A percentile compares a stretch with the other conserved stretches of the same genome.
phyloP scores from a whole-genome alignment of 148 eudicot species.

The Fallopia convolvulus region DNA sequence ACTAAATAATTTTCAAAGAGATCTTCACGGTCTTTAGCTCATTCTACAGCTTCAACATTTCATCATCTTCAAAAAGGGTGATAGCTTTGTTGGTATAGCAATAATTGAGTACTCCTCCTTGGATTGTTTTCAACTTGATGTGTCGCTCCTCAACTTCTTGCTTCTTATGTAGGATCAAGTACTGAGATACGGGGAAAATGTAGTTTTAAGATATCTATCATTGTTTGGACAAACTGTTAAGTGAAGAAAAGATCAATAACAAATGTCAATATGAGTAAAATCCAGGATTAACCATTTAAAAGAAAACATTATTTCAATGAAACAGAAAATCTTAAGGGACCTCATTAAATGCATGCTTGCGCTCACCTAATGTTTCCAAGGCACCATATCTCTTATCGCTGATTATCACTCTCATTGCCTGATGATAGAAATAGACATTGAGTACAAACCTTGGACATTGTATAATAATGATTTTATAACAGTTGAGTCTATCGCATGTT shows the following conservation, averaged over 20 bases:
- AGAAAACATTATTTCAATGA: not conserved
- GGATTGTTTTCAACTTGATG: slow-evolving; percentile 75
- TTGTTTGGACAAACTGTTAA: not conserved
- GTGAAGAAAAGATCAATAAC: not conserved
- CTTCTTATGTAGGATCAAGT: slow-evolving; percentile 88
- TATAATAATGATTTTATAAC: not conserved
- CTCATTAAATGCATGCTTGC: slow-evolving; percentile 97
- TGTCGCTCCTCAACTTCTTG: slow-evolving; percentile 95
- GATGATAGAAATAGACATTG: slow-evolving; percentile 15
- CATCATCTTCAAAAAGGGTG: slow-evolving; percentile 84
- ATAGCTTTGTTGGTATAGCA: slow-evolving; percentile 65
- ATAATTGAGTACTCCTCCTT: slow-evolving; percentile 47
- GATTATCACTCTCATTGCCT: slow-evolving; percentile 95
- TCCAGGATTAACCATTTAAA: not conserved
- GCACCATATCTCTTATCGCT: slow-evolving; percentile 94
- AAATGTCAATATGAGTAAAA: not conserved
- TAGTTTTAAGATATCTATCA: slow-evolving; percentile 3
- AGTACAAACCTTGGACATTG: not conserved
- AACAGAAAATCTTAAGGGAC: slow-evolving; percentile 25
- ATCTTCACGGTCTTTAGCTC: slow-evolving; percentile 81
- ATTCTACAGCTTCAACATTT: slow-evolving; percentile 89
- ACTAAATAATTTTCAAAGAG: slow-evolving; percentile 74
- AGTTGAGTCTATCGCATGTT: not conserved
- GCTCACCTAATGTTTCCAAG: slow-evolving; percentile 83
- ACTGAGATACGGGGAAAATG: slow-evolving; percentile 30